These are phyloP conservation scores for Phytophthora aleatoria DNA, from an alignment of 352 stramenopile genomes.

Conservation along the genomic window DNA sequence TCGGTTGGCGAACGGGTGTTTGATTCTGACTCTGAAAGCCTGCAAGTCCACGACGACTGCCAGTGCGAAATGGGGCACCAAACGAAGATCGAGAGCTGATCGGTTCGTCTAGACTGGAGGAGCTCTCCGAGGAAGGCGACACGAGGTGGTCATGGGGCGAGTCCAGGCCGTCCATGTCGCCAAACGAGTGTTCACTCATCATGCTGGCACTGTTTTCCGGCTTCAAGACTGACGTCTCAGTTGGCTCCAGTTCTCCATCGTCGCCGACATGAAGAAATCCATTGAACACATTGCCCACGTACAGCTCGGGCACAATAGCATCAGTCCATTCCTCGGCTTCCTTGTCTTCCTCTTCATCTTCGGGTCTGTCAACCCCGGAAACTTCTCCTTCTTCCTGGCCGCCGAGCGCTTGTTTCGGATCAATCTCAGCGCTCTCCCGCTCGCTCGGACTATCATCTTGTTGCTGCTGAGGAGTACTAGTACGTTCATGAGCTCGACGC, in stretches of 20 bases:
- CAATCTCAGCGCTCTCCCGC: constrained; percentile 13
- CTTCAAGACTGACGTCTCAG: constrained; percentile 23
- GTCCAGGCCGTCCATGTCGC: constrained; percentile 43
- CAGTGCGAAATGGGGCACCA: constrained; percentile 5
- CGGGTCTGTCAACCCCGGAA: constrained; percentile 17
- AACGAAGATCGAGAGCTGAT: constrained; percentile 43
- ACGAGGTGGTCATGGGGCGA: constrained; percentile 53
- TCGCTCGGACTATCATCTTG: constrained; percentile 27
- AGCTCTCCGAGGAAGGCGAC: constrained; percentile 65
- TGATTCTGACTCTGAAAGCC: constrained; percentile 19
- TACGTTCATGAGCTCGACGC: constrained; percentile 28
- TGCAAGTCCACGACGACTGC: constrained; percentile 16
- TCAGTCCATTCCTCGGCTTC: constrained; percentile 22
- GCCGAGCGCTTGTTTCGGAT: constrained; percentile 12
- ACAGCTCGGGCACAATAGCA: constrained; percentile 22
- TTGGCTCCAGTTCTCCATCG: constrained; percentile 17
- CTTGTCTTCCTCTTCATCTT: constrained; percentile 26
- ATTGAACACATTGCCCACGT: constrained; percentile 28
- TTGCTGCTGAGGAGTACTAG: constrained; percentile 20
- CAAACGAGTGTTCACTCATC: constrained; percentile 50
- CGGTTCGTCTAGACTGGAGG: constrained; percentile 42
- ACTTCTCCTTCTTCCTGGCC: constrained; percentile 40
- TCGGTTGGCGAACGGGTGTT: background rate
- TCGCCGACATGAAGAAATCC: constrained; percentile 32
- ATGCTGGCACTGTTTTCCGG: constrained; percentile 41